These are phyloP conservation scores for Trifolium dubium DNA, from an alignment of 306 rosid species.

Conservation along the genomic window DNA sequence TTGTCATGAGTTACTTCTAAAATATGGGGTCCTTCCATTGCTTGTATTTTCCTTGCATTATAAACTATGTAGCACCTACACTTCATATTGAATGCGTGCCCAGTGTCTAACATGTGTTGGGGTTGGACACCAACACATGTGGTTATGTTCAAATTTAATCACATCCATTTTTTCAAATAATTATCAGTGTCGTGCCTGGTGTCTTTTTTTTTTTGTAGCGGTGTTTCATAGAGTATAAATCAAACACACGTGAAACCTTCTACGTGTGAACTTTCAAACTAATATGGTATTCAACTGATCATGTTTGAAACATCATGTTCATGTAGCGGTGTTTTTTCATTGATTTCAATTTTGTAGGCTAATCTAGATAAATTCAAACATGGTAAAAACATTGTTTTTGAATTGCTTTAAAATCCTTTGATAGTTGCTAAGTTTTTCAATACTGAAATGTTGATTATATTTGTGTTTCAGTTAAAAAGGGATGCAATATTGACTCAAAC, in stretches of 20 bases:
- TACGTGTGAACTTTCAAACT: constrained; percentile 10
- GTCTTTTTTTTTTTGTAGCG: background rate
- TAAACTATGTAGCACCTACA: background rate
- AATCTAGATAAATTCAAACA: background rate
- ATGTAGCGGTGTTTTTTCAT: constrained; percentile 13
- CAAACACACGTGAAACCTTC: background rate
- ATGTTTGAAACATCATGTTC: constrained; percentile 20
- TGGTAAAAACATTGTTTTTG: background rate
- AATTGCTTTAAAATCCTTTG: background rate
- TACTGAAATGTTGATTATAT: background rate
- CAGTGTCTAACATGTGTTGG: background rate
- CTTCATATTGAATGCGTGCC: background rate
- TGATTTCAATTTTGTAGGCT: background rate
- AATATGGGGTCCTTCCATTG: background rate
- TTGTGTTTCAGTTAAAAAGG: constrained; percentile 57
- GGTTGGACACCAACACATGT: background rate
- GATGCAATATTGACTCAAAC: constrained; percentile 43
- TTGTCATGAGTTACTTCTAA: background rate
- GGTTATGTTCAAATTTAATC: background rate
- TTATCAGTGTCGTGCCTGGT: background rate
- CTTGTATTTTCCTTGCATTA: constrained; percentile 4
- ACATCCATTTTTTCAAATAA: background rate
- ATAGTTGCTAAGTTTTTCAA: background rate
- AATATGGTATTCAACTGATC: constrained; percentile 1
- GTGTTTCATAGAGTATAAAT: background rate